phyloP scores from a whole-genome alignment of 306 rosid species.

The Quercus mongolica region DNA sequence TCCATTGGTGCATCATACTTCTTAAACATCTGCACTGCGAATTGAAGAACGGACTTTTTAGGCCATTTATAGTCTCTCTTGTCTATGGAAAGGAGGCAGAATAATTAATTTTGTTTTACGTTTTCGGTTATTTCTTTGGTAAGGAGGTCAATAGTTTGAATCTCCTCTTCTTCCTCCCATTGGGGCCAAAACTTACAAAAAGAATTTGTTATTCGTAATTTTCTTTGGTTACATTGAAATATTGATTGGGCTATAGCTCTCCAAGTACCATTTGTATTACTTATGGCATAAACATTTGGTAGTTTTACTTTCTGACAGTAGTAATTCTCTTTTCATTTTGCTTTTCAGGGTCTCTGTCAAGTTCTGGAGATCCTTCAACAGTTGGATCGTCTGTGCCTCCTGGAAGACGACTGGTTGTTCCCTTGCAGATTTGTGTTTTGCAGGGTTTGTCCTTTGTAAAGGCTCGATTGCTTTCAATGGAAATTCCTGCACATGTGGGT shows the following conservation, averaged over 20 bases:
- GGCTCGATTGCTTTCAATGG: slow-evolving; percentile 96
- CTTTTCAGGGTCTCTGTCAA: slow-evolving; percentile 57
- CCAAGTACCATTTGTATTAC: not conserved
- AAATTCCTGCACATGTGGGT: slow-evolving; percentile 92
- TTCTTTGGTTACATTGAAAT: not conserved
- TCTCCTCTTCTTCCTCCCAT: too few species aligned
- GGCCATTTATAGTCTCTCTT: not conserved
- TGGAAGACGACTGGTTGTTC: slow-evolving; percentile 89
- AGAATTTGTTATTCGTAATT: not conserved
- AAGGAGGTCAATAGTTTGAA: too few species aligned
- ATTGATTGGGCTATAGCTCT: not conserved
- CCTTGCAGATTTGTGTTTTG: slow-evolving; percentile 84
- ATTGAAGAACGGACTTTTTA: not conserved
- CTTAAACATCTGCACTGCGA: not conserved
- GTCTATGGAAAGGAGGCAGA: not conserved
- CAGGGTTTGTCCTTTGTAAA: slow-evolving; percentile 91
- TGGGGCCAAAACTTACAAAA: too few species aligned
- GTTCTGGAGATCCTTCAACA: slow-evolving; percentile 47
- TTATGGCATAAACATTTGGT: slow-evolving; percentile 1
- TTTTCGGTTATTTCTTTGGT: not conserved
- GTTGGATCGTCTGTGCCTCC: slow-evolving; percentile 62
- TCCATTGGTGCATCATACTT: not conserved
- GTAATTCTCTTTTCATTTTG: slow-evolving; percentile 14
- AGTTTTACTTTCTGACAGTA: slow-evolving; percentile 13
- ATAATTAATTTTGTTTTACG: not conserved